These are phyloP conservation scores for Aspergillus tamarii DNA, from an alignment of 2,329 filamentous ascomycete species.

Conservation along the genomic window DNA sequence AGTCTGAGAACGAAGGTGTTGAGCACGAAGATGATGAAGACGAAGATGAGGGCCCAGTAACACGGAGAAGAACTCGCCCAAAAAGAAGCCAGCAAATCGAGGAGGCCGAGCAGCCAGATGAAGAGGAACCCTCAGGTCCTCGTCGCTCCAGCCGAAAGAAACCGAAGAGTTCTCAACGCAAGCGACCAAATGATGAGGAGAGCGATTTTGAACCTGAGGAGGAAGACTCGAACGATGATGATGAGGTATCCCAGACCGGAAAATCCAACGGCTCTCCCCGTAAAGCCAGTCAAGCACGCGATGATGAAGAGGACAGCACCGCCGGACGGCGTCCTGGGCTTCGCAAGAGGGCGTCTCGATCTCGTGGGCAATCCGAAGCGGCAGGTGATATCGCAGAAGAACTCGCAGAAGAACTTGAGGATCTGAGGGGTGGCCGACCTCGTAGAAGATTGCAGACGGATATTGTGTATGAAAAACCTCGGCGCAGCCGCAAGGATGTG, in stretches of 20 bases:
- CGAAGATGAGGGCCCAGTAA: slow-evolving; percentile 59
- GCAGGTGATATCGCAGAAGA: slow-evolving; percentile 57
- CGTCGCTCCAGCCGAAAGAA: slow-evolving; percentile 46
- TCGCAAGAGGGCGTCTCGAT: slow-evolving; percentile 53
- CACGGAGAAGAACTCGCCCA: slow-evolving; percentile 46
- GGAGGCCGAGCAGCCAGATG: slow-evolving; percentile 31
- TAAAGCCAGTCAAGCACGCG: slow-evolving; percentile 44
- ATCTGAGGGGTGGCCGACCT: slow-evolving; percentile 52
- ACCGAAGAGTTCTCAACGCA: slow-evolving; percentile 48
- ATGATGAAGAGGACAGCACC: slow-evolving; percentile 52
- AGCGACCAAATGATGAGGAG: slow-evolving; percentile 55
- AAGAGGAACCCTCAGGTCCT: slow-evolving; percentile 34
- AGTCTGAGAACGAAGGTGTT: slow-evolving; percentile 44
- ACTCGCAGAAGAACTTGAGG: slow-evolving; percentile 61
- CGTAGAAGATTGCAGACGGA: slow-evolving; percentile 41
- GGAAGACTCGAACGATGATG: slow-evolving; percentile 53
- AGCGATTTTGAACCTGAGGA: slow-evolving; percentile 66
- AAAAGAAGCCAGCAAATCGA: slow-evolving; percentile 31
- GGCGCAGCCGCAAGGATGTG: slow-evolving; percentile 66
- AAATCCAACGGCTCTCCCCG: slow-evolving; percentile 48
- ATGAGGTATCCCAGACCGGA: slow-evolving; percentile 56
- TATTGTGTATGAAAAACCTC: slow-evolving; percentile 50
- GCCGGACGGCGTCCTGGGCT: slow-evolving; percentile 57
- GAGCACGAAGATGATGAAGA: slow-evolving; percentile 39
- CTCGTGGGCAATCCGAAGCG: slow-evolving; percentile 47